phyloP scores from a whole-genome alignment of 2,329 filamentous ascomycete genomes.

The Teratosphaeria destructans region DNA sequence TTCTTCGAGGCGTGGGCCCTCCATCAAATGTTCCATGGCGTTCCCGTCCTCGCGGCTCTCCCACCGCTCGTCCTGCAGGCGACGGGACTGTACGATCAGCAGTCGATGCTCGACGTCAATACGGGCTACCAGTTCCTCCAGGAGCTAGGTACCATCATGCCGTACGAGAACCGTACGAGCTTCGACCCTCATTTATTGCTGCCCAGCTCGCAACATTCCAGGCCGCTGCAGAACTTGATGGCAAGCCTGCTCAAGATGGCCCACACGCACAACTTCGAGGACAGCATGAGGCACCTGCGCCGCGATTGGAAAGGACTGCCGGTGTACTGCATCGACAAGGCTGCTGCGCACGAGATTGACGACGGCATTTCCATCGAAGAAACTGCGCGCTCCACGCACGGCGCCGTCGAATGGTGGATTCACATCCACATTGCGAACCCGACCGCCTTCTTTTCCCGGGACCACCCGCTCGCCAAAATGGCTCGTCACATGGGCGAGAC shows the following conservation, averaged over 20 bases:
- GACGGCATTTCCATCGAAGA: constrained; percentile 62
- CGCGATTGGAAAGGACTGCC: constrained; percentile 49
- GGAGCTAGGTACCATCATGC: constrained; percentile 60
- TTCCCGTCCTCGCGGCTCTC: constrained; percentile 48
- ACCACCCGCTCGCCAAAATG: constrained; percentile 48
- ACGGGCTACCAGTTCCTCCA: constrained; percentile 59
- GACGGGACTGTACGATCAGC: constrained; percentile 48
- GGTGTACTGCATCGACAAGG: constrained; percentile 64
- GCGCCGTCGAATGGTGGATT: constrained; percentile 48
- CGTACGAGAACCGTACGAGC: constrained; percentile 58
- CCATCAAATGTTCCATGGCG: constrained; percentile 42
- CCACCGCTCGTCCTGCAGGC: constrained; percentile 56
- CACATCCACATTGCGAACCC: constrained; percentile 73
- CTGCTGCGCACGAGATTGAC: constrained; percentile 60
- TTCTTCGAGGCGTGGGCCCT: constrained; percentile 63
- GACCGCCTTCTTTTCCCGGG: constrained; percentile 54
- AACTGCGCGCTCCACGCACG: neutral
- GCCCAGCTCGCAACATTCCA: constrained; percentile 36
- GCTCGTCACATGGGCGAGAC: constrained; percentile 49
- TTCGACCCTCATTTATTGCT: constrained; percentile 48
- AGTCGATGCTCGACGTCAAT: constrained; percentile 36
- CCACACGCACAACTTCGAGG: constrained; percentile 32
- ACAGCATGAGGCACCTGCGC: constrained; percentile 48
- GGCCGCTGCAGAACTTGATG: constrained; percentile 34
- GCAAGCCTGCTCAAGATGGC: constrained; percentile 18